Evolutionary conservation across 345 rosid genomes (phyloP), one percentile per base, ranked within the genome.

Genomic region (Bruguiera parviflora): DNA sequence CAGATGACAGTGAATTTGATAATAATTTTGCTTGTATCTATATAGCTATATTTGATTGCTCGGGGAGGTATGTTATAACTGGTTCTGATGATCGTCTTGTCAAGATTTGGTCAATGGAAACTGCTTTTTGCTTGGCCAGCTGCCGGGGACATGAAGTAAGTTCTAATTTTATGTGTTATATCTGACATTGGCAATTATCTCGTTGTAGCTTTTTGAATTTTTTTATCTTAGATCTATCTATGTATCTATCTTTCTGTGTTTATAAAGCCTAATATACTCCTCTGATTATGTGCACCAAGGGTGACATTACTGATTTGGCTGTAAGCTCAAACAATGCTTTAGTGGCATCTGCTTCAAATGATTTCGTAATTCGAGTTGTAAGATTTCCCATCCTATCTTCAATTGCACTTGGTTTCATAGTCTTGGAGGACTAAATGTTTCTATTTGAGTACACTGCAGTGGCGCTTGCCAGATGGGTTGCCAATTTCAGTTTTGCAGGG

Each of bases 61-160:
- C 80, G 5, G 99, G 98, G 71, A 92, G 99, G 79, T 90, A 87
- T 79, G 98, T 90, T 51, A 84, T 96, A 75, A 92, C 99, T 66
- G 99, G 99, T 67, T 90, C 99, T 46, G 99, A 96, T 84, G 98
- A 96, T 70, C 96, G 99, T 65, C 96, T 96, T 67, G 99, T 96
- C 65, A 96, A 96, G 85, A 79, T 96, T 66, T 96, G 99, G 99
- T 90, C 98, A n/a, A 92, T 96, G 99, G 99, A 96, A 59, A 90
- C 98, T 81, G 98, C 99, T 69, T 92, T 87, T 81, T 96, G 99
- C 83, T 80, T 96, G 85, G 94, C 98, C 64, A 90, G 96, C 83
- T 96, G 99, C 73, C 92, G 96, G 70, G 99, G 99, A 58, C 99
- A 96, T 78, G 99, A 92, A 81, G 99, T 96, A 82, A 84, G 97